Evolutionary conservation across 2,329 filamentous ascomycete genomes (phyloP).

Genomic region (Blastomyces emzantsi): DNA sequence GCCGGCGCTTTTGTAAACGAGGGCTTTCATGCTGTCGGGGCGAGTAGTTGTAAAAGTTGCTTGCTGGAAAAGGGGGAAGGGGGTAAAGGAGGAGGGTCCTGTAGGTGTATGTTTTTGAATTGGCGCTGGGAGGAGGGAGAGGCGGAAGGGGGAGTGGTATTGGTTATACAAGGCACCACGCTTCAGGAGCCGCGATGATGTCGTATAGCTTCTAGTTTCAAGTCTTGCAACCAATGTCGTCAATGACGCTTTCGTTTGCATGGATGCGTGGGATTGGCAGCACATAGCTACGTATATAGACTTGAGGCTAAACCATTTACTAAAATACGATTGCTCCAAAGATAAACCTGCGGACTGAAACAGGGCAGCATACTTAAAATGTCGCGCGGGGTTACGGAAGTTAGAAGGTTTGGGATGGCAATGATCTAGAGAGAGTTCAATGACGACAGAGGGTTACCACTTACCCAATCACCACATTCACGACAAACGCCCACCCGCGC

Average conservation of each 20-base stretch:
- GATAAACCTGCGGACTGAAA: too few species aligned
- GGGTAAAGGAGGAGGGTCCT: neutral
- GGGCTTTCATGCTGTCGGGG: conserved; percentile 37
- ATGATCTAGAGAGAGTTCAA: too few species aligned
- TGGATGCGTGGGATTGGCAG: neutral
- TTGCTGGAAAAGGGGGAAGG: neutral
- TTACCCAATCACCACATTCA: too few species aligned
- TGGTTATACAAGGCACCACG: neutral
- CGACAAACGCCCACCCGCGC: too few species aligned
- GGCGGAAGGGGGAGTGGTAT: neutral
- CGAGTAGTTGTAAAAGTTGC: neutral
- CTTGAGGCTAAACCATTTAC: too few species aligned
- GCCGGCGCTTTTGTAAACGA: conserved; percentile 35
- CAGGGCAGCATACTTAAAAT: too few species aligned
- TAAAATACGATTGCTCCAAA: too few species aligned
- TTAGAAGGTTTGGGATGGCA: too few species aligned
- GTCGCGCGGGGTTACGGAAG: too few species aligned
- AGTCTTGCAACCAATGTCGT: neutral
- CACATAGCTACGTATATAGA: neutral
- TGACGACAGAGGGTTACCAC: too few species aligned
- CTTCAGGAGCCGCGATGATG: neutral
- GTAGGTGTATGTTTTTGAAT: neutral
- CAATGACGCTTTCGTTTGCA: neutral
- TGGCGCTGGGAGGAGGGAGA: neutral
- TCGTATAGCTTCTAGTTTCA: neutral